Evolutionary conservation across 148 eudicot genomes (phyloP).

Genomic region (Cornus controversa): DNA sequence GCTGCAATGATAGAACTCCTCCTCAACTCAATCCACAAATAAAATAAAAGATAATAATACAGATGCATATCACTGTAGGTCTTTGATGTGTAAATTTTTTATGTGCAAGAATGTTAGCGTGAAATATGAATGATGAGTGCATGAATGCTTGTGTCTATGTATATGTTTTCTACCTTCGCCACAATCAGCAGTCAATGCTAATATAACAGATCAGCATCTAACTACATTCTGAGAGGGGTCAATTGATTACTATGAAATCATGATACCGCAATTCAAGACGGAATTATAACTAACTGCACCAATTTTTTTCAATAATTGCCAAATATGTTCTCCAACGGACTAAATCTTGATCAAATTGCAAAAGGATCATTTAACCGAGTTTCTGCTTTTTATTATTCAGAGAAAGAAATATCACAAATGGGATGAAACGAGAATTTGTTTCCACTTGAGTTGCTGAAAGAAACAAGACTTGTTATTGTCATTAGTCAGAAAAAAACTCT

Average conservation of each 20-base stretch:
- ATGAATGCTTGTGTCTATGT: not conserved
- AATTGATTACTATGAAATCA: no score
- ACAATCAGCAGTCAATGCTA: no score
- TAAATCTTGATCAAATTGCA: not conserved
- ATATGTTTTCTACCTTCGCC: no score
- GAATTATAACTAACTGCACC: no score
- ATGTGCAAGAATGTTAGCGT: not conserved
- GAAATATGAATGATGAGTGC: not conserved
- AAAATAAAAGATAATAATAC: not conserved
- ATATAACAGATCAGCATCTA: no score
- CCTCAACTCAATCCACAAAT: conserved; percentile 7
- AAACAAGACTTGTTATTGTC: not conserved
- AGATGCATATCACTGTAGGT: not conserved
- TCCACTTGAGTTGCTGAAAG: not conserved
- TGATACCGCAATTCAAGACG: no score
- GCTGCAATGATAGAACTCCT: conserved; percentile 23
- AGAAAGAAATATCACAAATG: not conserved
- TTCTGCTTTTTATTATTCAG: not conserved
- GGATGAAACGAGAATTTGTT: not conserved
- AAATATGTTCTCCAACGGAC: no score
- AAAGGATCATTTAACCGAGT: not conserved
- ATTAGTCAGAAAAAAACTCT: not conserved
- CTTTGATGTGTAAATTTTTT: not conserved
- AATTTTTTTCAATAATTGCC: no score
- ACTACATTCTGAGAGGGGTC: no score